These are phyloP conservation scores for Lepidium aucheri DNA, from an alignment of 345 rosid genomes.

Conservation along the genomic window DNA sequence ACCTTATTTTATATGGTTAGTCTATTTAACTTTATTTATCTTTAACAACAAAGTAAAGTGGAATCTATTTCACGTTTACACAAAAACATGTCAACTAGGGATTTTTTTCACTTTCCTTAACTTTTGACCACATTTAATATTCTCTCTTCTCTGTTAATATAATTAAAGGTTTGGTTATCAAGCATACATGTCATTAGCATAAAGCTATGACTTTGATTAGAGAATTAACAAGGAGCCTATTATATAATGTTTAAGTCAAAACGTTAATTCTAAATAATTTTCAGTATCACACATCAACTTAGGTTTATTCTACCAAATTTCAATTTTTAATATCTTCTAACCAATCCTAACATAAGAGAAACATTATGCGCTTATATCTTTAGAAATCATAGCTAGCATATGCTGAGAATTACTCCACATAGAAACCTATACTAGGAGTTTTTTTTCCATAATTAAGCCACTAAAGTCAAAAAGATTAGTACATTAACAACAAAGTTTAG, in stretches of 20 bases:
- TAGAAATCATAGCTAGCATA: too few species aligned
- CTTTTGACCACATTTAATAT: conserved; percentile 27
- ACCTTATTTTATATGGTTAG: not conserved
- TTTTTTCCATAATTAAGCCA: not conserved
- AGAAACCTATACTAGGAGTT: conserved; percentile 7
- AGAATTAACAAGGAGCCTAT: conserved; percentile 13
- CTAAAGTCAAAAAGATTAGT: too few species aligned
- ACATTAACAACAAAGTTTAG: not conserved
- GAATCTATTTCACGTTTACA: conserved; percentile 26
- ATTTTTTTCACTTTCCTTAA: conserved; percentile 8
- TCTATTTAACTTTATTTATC: conserved; percentile 17
- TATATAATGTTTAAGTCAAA: not conserved
- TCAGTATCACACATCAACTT: too few species aligned
- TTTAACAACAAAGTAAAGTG: conserved; percentile 33
- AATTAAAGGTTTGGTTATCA: conserved; percentile 17
- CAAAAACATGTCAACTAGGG: conserved; percentile 19
- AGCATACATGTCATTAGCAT: conserved; percentile 20
- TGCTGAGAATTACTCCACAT: too few species aligned
- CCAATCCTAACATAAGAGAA: too few species aligned
- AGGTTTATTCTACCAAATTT: too few species aligned
- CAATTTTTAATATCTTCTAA: too few species aligned
- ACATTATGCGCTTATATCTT: too few species aligned
- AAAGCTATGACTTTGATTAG: conserved; percentile 18
- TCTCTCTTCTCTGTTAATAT: conserved; percentile 5
- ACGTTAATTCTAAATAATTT: too few species aligned